Percentiles rank a stretch among this genome's conserved stretches.
These are phyloP conservation scores for Cinchona pubescens DNA, from an alignment of 257 asterid genomes.

Conservation along the genomic window DNA sequence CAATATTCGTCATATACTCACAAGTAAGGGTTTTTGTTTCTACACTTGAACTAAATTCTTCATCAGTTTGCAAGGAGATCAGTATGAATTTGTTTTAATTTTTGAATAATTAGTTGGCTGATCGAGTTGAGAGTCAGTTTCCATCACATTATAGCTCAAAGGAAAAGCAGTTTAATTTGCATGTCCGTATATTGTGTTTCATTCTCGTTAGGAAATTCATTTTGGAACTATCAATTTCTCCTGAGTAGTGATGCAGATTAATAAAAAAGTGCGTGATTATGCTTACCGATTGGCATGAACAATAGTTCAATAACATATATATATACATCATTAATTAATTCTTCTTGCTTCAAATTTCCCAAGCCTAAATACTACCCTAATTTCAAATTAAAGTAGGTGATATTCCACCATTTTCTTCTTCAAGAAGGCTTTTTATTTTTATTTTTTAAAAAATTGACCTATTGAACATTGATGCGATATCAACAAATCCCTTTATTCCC, in stretches of 20 bases:
- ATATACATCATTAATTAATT: background rate
- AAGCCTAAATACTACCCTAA: no score
- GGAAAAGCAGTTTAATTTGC: background rate
- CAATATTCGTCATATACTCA: background rate
- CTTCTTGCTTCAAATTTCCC: background rate
- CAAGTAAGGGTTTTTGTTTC: background rate
- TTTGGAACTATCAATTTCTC: background rate
- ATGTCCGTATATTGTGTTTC: no score
- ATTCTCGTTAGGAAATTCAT: background rate
- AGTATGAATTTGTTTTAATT: background rate
- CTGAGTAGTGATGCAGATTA: background rate
- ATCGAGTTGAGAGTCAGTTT: no score
- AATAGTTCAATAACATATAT: no score
- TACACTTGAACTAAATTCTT: background rate
- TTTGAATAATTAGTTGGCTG: background rate
- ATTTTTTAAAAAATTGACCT: background rate
- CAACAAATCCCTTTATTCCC: constrained; percentile 24
- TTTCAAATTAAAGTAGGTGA: background rate
- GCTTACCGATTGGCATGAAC: background rate
- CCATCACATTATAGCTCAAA: background rate
- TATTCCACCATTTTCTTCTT: constrained; percentile 2
- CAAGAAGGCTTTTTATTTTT: background rate
- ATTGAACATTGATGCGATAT: background rate
- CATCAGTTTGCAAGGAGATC: background rate
- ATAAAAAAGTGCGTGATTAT: background rate